Conservation (phyloP, 163 green algal species). For the Smithsoniella earleae region DNA sequence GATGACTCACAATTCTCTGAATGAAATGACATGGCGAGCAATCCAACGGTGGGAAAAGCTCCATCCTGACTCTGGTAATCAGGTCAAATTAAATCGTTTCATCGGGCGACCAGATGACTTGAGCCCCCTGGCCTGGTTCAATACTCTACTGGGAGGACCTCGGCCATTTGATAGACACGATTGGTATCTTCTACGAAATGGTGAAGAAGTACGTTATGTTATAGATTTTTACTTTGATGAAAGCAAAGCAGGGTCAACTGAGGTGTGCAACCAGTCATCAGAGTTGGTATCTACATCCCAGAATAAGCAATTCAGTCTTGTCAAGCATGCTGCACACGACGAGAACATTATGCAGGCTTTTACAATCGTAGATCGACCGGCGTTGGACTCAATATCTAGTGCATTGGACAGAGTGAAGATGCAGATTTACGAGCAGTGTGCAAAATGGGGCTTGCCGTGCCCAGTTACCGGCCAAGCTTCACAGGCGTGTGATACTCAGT, state of each 20-base stretch:
- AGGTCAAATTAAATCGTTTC: conserved; percentile 74
- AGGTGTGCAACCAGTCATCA: conserved; percentile 42
- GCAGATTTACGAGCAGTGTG: conserved; percentile 78
- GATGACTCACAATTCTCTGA: conserved; percentile 88
- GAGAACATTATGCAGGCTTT: conserved; percentile 58
- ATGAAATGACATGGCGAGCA: conserved; percentile 75
- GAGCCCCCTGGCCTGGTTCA: conserved; percentile 68
- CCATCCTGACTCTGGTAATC: conserved; percentile 59
- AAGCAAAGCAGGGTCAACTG: conserved; percentile 69
- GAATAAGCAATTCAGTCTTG: not conserved
- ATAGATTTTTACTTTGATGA: conserved; percentile 99
- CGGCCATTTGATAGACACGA: conserved; percentile 94
- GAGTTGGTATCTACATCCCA: not conserved
- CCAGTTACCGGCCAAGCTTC: conserved; percentile 69
- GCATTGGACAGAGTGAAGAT: conserved; percentile 81
- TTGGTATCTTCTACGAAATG: conserved; percentile 87
- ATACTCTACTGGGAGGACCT: conserved; percentile 50
- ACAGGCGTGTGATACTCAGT: no score
- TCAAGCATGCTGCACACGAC: not conserved
- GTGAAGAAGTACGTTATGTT: conserved; percentile 85
- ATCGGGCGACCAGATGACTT: conserved; percentile 73
- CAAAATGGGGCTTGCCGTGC: conserved; percentile 73
- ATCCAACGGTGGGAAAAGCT: conserved; percentile 72
- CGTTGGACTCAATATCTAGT: conserved; percentile 62
- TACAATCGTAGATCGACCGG: conserved; percentile 69